These are phyloP conservation scores for Dorcoceras hygrometricum DNA, from an alignment of 257 asterid species.

Conservation along the genomic window DNA sequence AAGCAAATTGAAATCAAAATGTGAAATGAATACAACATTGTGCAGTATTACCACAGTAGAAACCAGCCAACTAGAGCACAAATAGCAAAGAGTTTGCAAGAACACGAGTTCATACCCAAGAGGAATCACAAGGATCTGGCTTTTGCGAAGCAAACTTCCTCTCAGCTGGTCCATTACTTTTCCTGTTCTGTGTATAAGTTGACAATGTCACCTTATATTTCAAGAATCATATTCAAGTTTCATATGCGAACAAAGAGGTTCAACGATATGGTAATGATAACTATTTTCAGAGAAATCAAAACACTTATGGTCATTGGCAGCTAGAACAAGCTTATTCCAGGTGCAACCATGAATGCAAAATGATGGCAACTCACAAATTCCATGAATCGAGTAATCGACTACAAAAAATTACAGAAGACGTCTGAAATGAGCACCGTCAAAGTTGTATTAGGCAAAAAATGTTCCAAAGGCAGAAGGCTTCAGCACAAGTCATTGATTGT, in stretches of 20 bases:
- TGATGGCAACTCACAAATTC: background rate
- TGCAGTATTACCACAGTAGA: constrained; percentile 3
- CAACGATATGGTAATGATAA: background rate
- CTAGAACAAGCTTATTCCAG: background rate
- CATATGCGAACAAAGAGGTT: background rate
- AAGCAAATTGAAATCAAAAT: constrained; percentile 1
- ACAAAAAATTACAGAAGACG: background rate
- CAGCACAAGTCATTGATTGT: background rate
- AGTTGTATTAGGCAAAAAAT: background rate
- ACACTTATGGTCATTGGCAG: background rate
- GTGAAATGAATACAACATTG: background rate
- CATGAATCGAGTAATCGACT: too few relatives aligned
- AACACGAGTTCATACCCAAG: constrained; percentile 29
- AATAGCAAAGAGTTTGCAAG: background rate
- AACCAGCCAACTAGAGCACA: background rate
- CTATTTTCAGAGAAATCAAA: background rate
- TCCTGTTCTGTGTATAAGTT: background rate
- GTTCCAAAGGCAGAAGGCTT: background rate
- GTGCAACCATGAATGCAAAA: background rate
- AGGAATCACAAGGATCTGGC: constrained; percentile 30
- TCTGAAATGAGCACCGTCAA: background rate
- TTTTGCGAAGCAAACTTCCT: constrained; percentile 20
- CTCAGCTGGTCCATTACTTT: constrained; percentile 24
- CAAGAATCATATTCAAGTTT: constrained; percentile 19
- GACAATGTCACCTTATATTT: constrained; percentile 24